A percentile compares a stretch with the other conserved stretches of the same genome.
These are phyloP conservation scores for Ochetophila trinervis DNA, from an alignment of 306 rosid genomes.

Conservation along the genomic window DNA sequence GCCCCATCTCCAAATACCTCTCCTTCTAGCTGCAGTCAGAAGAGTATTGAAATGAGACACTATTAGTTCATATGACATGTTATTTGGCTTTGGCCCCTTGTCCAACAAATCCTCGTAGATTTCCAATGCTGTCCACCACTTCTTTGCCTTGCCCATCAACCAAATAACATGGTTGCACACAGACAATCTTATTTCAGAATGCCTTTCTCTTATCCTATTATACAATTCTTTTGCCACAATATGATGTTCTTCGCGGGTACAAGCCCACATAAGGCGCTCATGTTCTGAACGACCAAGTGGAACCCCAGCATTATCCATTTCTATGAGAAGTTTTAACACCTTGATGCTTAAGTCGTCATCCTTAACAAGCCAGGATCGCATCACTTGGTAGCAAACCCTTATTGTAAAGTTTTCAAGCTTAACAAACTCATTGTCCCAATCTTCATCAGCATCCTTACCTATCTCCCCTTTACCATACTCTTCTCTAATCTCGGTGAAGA, in stretches of 20 bases:
- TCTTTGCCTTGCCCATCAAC: conserved; percentile 93
- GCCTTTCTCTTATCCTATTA: conserved; percentile 55
- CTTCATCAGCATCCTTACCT: conserved; percentile 46
- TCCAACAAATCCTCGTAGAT: conserved; percentile 86
- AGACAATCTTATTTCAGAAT: conserved; percentile 61
- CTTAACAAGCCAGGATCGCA: conserved; percentile 83
- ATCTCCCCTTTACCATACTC: conserved; percentile 60
- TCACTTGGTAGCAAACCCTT: conserved; percentile 87
- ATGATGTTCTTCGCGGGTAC: conserved; percentile 80
- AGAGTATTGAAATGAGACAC: conserved; percentile 78
- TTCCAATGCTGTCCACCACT: conserved; percentile 98
- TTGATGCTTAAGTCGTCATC: conserved; percentile 41
- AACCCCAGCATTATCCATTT: conserved; percentile 72
- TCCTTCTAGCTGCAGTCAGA: conserved; percentile 68
- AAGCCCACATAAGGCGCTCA: conserved; percentile 86
- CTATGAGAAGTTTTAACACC: conserved; percentile 57
- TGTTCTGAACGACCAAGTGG: conserved; percentile 51
- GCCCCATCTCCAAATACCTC: conserved; percentile 94
- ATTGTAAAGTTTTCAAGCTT: conserved; percentile 68
- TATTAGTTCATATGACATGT: conserved; percentile 73
- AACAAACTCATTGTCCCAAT: conserved; percentile 63
- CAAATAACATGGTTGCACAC: conserved; percentile 93
- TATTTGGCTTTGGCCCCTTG: conserved; percentile 89
- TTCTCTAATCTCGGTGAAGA: conserved; percentile 63
- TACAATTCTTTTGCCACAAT: conserved; percentile 77